These are phyloP conservation scores for Omphalotus guepiniiformis DNA, from an alignment of 768 basidiomycete genomes.

Conservation along the genomic window DNA sequence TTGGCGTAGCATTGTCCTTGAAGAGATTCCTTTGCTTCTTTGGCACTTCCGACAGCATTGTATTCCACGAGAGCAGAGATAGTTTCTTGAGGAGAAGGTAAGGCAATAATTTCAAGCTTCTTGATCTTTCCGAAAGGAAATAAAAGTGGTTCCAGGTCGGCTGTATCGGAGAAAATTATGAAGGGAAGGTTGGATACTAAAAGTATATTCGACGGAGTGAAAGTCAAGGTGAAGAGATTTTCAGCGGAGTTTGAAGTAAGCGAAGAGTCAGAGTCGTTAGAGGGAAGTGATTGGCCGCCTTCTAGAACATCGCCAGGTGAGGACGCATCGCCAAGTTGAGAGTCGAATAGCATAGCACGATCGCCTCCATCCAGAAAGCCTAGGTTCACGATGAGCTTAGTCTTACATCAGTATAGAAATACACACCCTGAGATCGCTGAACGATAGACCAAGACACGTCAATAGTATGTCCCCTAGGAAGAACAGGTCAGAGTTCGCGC, in stretches of 20 bases:
- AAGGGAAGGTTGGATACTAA: constrained; percentile 64
- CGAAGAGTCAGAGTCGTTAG: constrained; percentile 28
- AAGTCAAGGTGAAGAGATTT: constrained; percentile 28
- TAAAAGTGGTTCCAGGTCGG: constrained; percentile 70
- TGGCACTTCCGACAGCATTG: constrained; percentile 45
- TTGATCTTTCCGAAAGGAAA: constrained; percentile 69
- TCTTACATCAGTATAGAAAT: background rate
- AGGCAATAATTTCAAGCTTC: constrained; percentile 48
- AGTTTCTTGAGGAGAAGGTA: constrained; percentile 34
- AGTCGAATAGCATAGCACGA: constrained; percentile 58
- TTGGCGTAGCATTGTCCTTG: constrained; percentile 60
- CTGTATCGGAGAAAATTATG: constrained; percentile 59
- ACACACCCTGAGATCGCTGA: constrained; percentile 75
- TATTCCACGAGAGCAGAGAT: constrained; percentile 66
- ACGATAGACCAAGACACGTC: constrained; percentile 89
- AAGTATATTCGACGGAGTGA: constrained; percentile 45
- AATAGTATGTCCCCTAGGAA: constrained; percentile 60
- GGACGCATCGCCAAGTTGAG: constrained; percentile 11
- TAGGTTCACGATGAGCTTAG: constrained; percentile 18
- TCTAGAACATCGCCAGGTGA: constrained; percentile 20
- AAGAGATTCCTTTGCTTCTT: constrained; percentile 61
- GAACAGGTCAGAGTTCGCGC: constrained; percentile 3
- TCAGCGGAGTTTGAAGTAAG: constrained; percentile 21
- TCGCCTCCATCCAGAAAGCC: constrained; percentile 83
- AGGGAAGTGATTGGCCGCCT: constrained; percentile 19